A percentile compares a stretch with the other conserved stretches of the same genome.
These are phyloP conservation scores for Ogataea salicorniae DNA, from an alignment of 805 yeast species.

Conservation along the genomic window DNA sequence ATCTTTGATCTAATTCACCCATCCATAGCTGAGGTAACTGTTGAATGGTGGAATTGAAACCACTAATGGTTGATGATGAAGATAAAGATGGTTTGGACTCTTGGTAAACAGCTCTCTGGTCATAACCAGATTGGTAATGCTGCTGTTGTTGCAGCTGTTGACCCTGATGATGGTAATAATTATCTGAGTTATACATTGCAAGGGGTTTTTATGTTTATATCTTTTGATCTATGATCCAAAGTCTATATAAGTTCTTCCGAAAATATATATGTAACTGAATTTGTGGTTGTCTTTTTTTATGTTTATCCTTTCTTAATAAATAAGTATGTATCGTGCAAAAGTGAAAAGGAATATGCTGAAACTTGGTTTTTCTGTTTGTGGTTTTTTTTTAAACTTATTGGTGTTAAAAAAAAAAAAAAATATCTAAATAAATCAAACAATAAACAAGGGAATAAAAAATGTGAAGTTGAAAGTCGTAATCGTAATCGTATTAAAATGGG, in stretches of 20 bases:
- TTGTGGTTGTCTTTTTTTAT: too few relatives aligned
- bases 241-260: not conserved
- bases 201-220: not conserved
- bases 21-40: conserved; percentile 58
- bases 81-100: conserved; percentile 5
- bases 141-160: conserved; percentile 5
- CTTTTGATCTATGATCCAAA: not conserved
- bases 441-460: too few relatives aligned
- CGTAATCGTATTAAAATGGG: not conserved
- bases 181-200: conserved; percentile 12
- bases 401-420: too few relatives aligned
- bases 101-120: conserved; percentile 1
- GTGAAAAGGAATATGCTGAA: too few relatives aligned
- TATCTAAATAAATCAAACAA: not conserved
- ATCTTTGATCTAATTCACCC: conserved; percentile 85
- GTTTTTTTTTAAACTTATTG: too few relatives aligned
- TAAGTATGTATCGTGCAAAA: too few relatives aligned
- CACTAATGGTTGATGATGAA: conserved; percentile 1
- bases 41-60: conserved; percentile 5
- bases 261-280: too few relatives aligned
- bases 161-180: conserved; percentile 3
- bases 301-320: too few relatives aligned
- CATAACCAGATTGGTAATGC: conserved; percentile 8
- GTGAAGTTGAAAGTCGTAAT: not conserved
- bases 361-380: too few relatives aligned